Percentiles rank a stretch among this genome's conserved stretches.
These are phyloP conservation scores for Podila horticola DNA, from an alignment of 192 early-diverging fungal species.

Conservation along the genomic window DNA sequence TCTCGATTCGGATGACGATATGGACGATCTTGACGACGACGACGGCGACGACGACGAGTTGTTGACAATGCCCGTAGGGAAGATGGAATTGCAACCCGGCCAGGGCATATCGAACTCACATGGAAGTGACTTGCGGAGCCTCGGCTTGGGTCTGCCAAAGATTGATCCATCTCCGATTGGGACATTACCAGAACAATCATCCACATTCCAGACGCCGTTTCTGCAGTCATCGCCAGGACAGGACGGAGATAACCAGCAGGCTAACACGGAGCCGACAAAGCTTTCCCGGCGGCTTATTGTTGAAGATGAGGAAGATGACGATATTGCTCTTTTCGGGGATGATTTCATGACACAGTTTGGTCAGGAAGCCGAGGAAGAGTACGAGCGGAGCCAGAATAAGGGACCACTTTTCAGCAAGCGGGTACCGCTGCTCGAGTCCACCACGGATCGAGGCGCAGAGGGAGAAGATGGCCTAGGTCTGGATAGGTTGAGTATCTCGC, in stretches of 20 bases:
- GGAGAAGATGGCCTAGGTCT: conserved; percentile 25
- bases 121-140: neutral
- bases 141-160: neutral
- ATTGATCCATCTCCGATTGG: neutral
- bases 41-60: conserved; percentile 22
- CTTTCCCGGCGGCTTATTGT: neutral
- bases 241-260: neutral
- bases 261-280: neutral
- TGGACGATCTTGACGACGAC: conserved; percentile 22
- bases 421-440: conserved; percentile 17
- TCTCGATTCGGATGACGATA: conserved; percentile 44
- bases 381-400: conserved; percentile 19
- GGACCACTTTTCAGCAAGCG: conserved; percentile 22
- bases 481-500: conserved; percentile 36
- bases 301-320: conserved; percentile 2
- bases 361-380: conserved; percentile 16
- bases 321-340: conserved; percentile 25
- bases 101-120: neutral
- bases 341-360: conserved; percentile 47
- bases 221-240: too few species aligned
- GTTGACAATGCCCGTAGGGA: conserved; percentile 17
- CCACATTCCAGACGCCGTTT: neutral
- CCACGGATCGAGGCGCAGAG: neutral
- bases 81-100: conserved; percentile 28
- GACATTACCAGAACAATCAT: neutral